These are phyloP conservation scores for Pseudogymnoascus sp. DNA, from an alignment of 2,329 filamentous ascomycete genomes.

Conservation along the genomic window DNA sequence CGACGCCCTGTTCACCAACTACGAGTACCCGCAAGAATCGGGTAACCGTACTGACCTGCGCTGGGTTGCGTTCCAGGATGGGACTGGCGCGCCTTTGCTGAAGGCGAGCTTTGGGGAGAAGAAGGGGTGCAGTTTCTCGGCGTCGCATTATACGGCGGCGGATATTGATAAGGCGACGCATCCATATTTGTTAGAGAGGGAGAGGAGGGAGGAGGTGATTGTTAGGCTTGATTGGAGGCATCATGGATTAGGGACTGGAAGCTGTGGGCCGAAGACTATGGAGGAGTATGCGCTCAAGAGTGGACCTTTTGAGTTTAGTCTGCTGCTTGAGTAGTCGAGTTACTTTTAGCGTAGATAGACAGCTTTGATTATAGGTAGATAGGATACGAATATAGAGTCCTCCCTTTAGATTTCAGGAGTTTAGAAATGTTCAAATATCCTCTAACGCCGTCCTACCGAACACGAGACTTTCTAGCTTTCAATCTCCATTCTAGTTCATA, in stretches of 20 bases:
- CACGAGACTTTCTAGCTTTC: not conserved
- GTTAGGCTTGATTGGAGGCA: constrained; percentile 53
- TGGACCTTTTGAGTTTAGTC: constrained; percentile 17
- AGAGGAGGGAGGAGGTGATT: constrained; percentile 43
- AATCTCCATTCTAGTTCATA: not conserved
- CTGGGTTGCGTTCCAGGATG: constrained; percentile 44
- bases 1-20: constrained; percentile 48
- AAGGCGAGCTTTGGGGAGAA: constrained; percentile 40
- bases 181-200: constrained; percentile 49
- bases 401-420: not conserved
- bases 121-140: constrained; percentile 47
- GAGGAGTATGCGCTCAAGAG: constrained; percentile 39
- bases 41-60: constrained; percentile 57
- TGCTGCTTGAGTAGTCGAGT: constrained; percentile 5
- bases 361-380: not conserved
- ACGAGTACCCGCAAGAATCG: constrained; percentile 61
- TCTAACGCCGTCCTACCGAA: not conserved
- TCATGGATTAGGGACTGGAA: constrained; percentile 55
- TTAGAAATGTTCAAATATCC: not conserved
- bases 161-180: constrained; percentile 50
- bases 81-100: constrained; percentile 29
- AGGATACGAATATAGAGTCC: not conserved
- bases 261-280: constrained; percentile 51
- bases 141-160: constrained; percentile 44
- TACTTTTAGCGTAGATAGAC: not conserved